These are phyloP conservation scores for Corymbia maculata DNA, from an alignment of 345 rosid genomes.

Conservation along the genomic window DNA sequence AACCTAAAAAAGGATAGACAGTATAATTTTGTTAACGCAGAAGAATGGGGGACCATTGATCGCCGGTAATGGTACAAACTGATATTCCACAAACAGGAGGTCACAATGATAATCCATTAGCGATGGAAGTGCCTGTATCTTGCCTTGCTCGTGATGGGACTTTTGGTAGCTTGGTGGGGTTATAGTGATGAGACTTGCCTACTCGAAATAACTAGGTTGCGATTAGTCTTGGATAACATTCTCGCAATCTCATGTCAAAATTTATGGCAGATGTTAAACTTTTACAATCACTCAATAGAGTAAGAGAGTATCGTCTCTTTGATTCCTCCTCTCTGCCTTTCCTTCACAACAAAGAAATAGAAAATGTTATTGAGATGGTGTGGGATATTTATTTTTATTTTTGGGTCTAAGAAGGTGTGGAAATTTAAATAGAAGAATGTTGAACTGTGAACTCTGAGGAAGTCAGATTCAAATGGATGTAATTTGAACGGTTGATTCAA, in stretches of 20 bases:
- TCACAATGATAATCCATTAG: neutral
- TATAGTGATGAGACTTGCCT: neutral
- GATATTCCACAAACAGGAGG: neutral
- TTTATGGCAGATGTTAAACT: neutral
- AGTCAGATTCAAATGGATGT: neutral
- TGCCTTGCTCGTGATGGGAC: neutral
- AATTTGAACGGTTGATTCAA: neutral
- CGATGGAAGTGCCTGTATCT: neutral
- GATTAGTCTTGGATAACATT: neutral
- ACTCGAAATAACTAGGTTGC: neutral
- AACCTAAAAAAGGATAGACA: neutral
- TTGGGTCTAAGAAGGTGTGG: neutral
- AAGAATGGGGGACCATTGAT: neutral
- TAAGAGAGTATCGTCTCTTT: neutral
- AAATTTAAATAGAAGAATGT: neutral
- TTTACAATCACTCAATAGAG: neutral
- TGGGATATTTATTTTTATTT: neutral
- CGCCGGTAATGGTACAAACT: neutral
- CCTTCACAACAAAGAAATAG: neutral
- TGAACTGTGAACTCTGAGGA: neutral
- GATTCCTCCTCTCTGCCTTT: neutral
- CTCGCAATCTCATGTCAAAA: neutral
- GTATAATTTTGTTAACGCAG: neutral
- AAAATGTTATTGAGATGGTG: neutral
- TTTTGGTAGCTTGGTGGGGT: neutral